Evolutionary conservation across 345 rosid genomes (phyloP).

Genomic region (Hirschfeldia incana): DNA sequence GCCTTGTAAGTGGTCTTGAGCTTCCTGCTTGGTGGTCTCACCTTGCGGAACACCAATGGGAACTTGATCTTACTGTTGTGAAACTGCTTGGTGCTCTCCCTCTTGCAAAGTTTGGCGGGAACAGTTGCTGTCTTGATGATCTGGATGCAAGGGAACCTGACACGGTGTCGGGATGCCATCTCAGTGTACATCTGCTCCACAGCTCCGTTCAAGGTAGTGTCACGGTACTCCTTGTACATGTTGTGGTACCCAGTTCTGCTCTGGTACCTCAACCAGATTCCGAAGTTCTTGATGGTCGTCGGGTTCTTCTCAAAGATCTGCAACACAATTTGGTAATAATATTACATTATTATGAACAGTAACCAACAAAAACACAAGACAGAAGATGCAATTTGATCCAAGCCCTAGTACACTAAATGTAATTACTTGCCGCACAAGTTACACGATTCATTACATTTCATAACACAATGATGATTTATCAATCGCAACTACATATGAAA

Average conservation of each 20-base stretch:
- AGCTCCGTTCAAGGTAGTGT: conserved; percentile 65
- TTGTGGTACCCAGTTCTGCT: conserved; percentile 70
- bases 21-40: conserved; percentile 71
- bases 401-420: not conserved
- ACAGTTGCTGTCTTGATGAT: conserved; percentile 67
- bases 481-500: no score
- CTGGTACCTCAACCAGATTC: conserved; percentile 68
- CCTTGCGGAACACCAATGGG: conserved; percentile 64
- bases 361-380: not conserved
- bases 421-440: not conserved
- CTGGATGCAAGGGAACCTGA: conserved; percentile 68
- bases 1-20: conserved; percentile 74
- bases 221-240: conserved; percentile 67
- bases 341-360: not conserved
- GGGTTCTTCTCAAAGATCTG: conserved; percentile 71
- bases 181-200: conserved; percentile 72
- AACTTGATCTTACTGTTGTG: conserved; percentile 70
- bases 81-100: conserved; percentile 67
- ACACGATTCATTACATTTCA: not conserved
- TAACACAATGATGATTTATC: no score
- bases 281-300: conserved; percentile 57
- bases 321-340: not conserved
- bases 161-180: conserved; percentile 74
- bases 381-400: not conserved
- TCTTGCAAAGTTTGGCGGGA: conserved; percentile 65